Percentiles rank a stretch among this genome's conserved stretches.
phyloP scores from a whole-genome alignment of 495 filamentous ascomycete species.

The Aspergillus haitiensis region DNA sequence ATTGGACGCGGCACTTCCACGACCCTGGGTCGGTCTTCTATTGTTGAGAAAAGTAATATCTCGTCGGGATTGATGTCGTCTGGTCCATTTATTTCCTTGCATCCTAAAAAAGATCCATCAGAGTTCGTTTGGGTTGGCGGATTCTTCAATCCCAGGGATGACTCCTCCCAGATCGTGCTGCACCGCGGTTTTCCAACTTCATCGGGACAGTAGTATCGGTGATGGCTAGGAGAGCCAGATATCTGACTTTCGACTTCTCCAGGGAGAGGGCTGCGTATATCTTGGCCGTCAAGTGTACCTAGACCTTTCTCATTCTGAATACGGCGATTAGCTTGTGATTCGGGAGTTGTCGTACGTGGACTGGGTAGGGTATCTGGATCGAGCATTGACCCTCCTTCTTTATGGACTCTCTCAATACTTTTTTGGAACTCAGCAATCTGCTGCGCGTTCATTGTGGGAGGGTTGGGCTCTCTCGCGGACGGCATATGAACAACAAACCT shows the following conservation, averaged over 20 bases:
- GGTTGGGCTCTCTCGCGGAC: slow-evolving; percentile 46
- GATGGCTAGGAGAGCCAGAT: slow-evolving; percentile 7
- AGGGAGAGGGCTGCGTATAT: slow-evolving; percentile 19
- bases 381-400: slow-evolving; percentile 30
- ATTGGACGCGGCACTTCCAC: slow-evolving; percentile 27
- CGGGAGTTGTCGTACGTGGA: slow-evolving; percentile 33
- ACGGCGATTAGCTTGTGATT: slow-evolving; percentile 17
- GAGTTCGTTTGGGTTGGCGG: slow-evolving; percentile 25
- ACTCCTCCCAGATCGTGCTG: slow-evolving; percentile 45
- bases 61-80: slow-evolving; percentile 44
- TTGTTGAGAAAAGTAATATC: slow-evolving; percentile 40
- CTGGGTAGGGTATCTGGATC: slow-evolving; percentile 38
- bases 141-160: slow-evolving; percentile 30
- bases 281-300: slow-evolving; percentile 25
- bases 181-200: slow-evolving; percentile 44
- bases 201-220: slow-evolving; percentile 45
- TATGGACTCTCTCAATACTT: slow-evolving; percentile 38
- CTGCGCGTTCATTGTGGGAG: slow-evolving; percentile 39
- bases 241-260: slow-evolving; percentile 15
- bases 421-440: slow-evolving; percentile 46
- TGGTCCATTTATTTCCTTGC: slow-evolving; percentile 44
- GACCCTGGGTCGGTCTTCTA: slow-evolving; percentile 31
- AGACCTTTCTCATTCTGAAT: slow-evolving; percentile 16
- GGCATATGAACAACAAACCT: slow-evolving; percentile 52
- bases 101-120: slow-evolving; percentile 51